phyloP scores from a whole-genome alignment of 177 flowering plant species.

The Vitis hybrid region DNA sequence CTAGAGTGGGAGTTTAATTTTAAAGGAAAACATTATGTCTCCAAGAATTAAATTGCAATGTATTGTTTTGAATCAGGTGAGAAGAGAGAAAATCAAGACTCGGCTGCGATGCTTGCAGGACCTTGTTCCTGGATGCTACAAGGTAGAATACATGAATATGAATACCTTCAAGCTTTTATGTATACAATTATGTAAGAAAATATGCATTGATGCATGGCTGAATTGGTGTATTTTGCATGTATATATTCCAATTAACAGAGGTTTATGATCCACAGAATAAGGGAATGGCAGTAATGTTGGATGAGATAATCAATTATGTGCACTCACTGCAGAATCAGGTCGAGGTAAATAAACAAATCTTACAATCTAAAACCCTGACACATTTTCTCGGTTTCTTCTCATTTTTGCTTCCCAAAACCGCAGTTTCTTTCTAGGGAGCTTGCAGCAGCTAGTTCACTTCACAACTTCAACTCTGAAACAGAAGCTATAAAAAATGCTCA shows the following conservation, averaged over 20 bases:
- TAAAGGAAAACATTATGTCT: no score
- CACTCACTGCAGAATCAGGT: slow-evolving; percentile 35
- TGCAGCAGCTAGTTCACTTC: slow-evolving; percentile 18
- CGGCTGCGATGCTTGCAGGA: slow-evolving; percentile 28
- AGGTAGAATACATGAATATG: slow-evolving; percentile 8
- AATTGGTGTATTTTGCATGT: neutral
- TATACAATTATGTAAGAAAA: neutral
- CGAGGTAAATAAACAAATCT: slow-evolving; percentile 16
- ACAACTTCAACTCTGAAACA: slow-evolving; percentile 4
- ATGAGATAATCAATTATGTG: slow-evolving; percentile 36
- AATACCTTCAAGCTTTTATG: neutral
- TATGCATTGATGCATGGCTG: no score
- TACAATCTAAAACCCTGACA: neutral
- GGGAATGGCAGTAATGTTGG: slow-evolving; percentile 35
- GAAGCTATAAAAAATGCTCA: slow-evolving; percentile 4
- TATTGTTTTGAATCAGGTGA: slow-evolving; percentile 18
- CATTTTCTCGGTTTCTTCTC: neutral
- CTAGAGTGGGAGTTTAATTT: no score
- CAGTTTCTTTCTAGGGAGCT: slow-evolving; percentile 34
- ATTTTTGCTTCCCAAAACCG: neutral
- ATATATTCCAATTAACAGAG: neutral
- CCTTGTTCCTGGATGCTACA: slow-evolving; percentile 34
- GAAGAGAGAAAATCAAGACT: slow-evolving; percentile 32
- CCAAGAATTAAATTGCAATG: no score
- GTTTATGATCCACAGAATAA: slow-evolving; percentile 20